Conservation (phyloP, 306 rosid genomes). For the Senna siamea region DNA sequence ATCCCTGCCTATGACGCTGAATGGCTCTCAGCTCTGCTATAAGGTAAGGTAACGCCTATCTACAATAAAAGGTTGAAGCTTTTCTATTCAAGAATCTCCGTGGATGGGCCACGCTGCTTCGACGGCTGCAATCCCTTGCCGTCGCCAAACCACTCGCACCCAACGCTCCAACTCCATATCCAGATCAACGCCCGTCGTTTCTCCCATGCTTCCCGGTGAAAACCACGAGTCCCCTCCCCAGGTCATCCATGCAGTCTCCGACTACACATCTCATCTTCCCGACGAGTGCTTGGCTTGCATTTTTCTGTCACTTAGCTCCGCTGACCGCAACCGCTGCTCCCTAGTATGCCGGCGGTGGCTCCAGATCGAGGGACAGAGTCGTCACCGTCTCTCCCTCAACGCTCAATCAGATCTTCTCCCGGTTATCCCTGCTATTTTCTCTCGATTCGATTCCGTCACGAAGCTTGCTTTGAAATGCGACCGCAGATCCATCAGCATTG, state of each 20-base stretch:
- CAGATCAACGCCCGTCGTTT: constrained; percentile 53
- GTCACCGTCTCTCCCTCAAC: constrained; percentile 68
- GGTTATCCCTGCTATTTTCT: constrained; percentile 51
- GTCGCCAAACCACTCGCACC: constrained; percentile 49
- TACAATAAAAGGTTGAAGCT: constrained; percentile 11
- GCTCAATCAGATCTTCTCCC: constrained; percentile 51
- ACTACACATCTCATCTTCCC: constrained; percentile 60
- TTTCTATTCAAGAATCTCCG: constrained; percentile 14
- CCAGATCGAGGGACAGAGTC: constrained; percentile 68
- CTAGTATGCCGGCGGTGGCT: constrained; percentile 73
- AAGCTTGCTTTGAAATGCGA: constrained; percentile 65
- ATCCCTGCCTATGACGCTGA: neutral
- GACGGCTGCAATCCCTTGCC: constrained; percentile 50
- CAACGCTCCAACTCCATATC: constrained; percentile 45
- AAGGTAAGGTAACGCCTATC: neutral
- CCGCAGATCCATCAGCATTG: constrained; percentile 14
- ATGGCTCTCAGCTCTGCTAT: neutral
- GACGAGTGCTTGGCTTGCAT: constrained; percentile 70
- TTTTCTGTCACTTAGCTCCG: constrained; percentile 61
- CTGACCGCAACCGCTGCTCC: constrained; percentile 64
- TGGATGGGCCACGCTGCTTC: constrained; percentile 84
- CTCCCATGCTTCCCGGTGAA: constrained; percentile 40
- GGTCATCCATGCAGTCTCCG: constrained; percentile 27
- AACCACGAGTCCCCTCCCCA: constrained; percentile 19
- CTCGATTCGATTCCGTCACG: constrained; percentile 71